phyloP scores from a whole-genome alignment of 2,329 filamentous ascomycete species.

The Penicillium sp. region DNA sequence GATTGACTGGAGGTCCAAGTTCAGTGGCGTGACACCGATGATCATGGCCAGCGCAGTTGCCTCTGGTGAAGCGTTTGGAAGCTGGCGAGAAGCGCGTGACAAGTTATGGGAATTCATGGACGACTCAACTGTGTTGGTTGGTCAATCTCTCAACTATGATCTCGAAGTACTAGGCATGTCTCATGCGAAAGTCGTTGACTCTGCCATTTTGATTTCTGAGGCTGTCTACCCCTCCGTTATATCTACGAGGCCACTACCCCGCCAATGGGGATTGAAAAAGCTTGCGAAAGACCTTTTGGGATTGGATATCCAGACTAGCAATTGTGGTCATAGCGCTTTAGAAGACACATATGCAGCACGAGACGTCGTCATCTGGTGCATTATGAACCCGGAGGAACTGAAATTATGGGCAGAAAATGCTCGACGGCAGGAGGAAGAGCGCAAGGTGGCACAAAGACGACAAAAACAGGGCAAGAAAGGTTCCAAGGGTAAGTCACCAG shows the following conservation, averaged over 20 bases:
- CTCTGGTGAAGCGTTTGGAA: constrained; percentile 4
- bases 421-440: constrained; percentile 5
- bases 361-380: constrained; percentile 6
- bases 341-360: constrained; percentile 9
- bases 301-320: constrained; percentile 1
- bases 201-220: constrained; percentile 1
- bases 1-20: constrained; percentile 4
- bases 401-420: constrained; percentile 3
- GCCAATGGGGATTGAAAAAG: constrained; percentile 4
- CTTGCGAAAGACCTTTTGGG: constrained; percentile 5
- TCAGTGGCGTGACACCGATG: constrained; percentile 1
- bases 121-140: constrained; percentile 4
- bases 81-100: constrained; percentile 6
- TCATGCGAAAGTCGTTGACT: constrained; percentile 7
- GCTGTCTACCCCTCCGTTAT: constrained; percentile 3
- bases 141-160: constrained; percentile 9
- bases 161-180: constrained; percentile 8
- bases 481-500: background rate
- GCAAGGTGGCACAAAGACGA: background rate
- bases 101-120: constrained; percentile 7
- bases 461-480: background rate
- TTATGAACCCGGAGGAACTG: constrained; percentile 7
- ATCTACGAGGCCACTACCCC: constrained; percentile 2
- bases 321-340: constrained; percentile 4
- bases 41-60: constrained; percentile 5